Conservation (phyloP, 352 stramenopile species). For the Globisporangium viniferum region DNA sequence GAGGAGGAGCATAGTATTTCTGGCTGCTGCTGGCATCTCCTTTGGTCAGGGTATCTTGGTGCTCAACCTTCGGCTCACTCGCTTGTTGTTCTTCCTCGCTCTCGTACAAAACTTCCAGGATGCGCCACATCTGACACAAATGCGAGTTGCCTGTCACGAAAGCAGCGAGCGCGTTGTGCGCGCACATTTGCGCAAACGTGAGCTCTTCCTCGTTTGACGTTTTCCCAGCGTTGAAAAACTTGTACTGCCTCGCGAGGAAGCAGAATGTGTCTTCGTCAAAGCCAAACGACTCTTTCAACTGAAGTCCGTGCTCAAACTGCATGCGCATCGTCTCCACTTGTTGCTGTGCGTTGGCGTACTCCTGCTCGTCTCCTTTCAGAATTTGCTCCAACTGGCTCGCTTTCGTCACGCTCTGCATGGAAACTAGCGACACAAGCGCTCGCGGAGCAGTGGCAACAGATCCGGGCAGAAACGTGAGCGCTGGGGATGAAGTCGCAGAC, state of each 20-base stretch:
- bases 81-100: conserved; percentile 25
- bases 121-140: conserved; percentile 85
- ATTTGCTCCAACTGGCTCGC: conserved; percentile 63
- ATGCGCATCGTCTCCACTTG: conserved; percentile 57
- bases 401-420: conserved; percentile 72
- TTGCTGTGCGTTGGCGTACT: conserved; percentile 51
- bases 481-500: conserved; percentile 30
- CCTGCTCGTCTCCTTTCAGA: conserved; percentile 58
- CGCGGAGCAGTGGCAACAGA: conserved; percentile 23
- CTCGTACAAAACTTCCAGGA: conserved; percentile 75
- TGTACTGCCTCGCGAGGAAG: conserved; percentile 78
- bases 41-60: background rate
- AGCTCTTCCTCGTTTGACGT: conserved; percentile 18
- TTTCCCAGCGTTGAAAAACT: conserved; percentile 30
- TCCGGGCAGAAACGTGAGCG: conserved; percentile 33
- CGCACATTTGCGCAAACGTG: conserved; percentile 73
- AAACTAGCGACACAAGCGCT: conserved; percentile 67
- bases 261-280: conserved; percentile 86
- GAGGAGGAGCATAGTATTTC: conserved; percentile 10
- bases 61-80: background rate
- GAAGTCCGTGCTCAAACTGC: conserved; percentile 61
- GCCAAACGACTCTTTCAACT: conserved; percentile 78
- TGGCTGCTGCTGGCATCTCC: background rate
- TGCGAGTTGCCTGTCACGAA: conserved; percentile 72
- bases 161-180: conserved; percentile 77